Conservation (phyloP, 768 basidiomycete genomes). For the Termitomyces sp. region DNA sequence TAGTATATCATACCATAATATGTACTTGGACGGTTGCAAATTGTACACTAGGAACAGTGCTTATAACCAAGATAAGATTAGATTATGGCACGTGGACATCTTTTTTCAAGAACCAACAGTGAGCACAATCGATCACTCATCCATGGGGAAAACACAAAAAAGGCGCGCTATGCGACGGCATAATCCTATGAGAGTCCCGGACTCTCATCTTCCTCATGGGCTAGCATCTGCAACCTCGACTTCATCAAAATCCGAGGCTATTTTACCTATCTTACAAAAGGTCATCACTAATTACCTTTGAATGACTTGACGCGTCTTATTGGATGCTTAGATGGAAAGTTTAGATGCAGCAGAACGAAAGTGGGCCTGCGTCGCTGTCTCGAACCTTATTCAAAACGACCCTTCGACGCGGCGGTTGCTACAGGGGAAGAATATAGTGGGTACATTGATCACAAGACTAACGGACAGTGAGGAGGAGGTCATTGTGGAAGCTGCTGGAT, state of each 20-base stretch:
- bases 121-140: neutral
- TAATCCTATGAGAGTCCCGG: slow-evolving; percentile 91
- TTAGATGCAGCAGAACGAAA: slow-evolving; percentile 76
- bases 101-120: slow-evolving; percentile 2
- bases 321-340: slow-evolving; percentile 58
- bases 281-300: slow-evolving; percentile 28
- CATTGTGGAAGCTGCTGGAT: slow-evolving; percentile 81
- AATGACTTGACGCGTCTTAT: neutral
- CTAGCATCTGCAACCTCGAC: slow-evolving; percentile 67
- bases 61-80: slow-evolving; percentile 10
- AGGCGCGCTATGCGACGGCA: slow-evolving; percentile 80
- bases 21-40: neutral
- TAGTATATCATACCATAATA: slow-evolving; percentile 6
- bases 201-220: slow-evolving; percentile 84
- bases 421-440: slow-evolving; percentile 88
- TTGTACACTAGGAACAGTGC: neutral
- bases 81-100: slow-evolving; percentile 8
- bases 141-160: slow-evolving; percentile 94
- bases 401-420: slow-evolving; percentile 85
- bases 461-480: slow-evolving; percentile 91
- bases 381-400: slow-evolving; percentile 92
- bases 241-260: slow-evolving; percentile 70
- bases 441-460: slow-evolving; percentile 77
- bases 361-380: slow-evolving; percentile 97
- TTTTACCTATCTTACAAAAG: slow-evolving; percentile 89